phyloP scores from a whole-genome alignment of 345 rosid genomes.

The Xanthoceras sorbifolium region DNA sequence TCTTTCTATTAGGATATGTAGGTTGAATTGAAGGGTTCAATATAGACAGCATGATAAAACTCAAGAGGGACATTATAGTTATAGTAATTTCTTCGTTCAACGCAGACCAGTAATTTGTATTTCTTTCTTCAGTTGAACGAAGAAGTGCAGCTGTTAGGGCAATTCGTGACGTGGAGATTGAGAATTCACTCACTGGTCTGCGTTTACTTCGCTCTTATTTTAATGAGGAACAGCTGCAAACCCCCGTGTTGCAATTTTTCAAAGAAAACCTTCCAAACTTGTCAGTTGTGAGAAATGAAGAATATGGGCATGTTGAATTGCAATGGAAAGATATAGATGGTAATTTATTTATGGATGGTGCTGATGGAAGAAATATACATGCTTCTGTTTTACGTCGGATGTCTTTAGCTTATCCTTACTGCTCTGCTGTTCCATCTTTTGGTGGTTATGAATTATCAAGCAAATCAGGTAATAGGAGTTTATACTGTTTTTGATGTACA shows the following conservation, averaged over 20 bases:
- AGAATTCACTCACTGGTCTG: slow-evolving; percentile 53
- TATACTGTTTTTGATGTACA: not conserved
- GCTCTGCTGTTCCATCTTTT: slow-evolving; percentile 39
- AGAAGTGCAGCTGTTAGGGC: slow-evolving; percentile 71
- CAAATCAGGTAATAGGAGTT: slow-evolving; percentile 40
- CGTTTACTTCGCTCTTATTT: slow-evolving; percentile 65
- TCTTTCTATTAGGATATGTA: not conserved
- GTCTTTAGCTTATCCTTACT: slow-evolving; percentile 53
- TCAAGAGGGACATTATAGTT: not conserved
- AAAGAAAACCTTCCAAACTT: slow-evolving; percentile 62
- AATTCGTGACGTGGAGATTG: slow-evolving; percentile 73
- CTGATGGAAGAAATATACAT: slow-evolving; percentile 39
- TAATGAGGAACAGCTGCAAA: slow-evolving; percentile 51
- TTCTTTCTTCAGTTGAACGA: slow-evolving; percentile 53
- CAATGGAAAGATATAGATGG: slow-evolving; percentile 44
- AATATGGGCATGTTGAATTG: slow-evolving; percentile 56
- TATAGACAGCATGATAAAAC: not conserved
- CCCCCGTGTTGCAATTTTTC: slow-evolving; percentile 58
- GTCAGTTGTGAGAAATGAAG: slow-evolving; percentile 40
- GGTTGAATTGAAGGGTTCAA: not conserved
- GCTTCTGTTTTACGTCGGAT: slow-evolving; percentile 56
- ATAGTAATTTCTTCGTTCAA: too few species aligned
- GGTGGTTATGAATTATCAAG: slow-evolving; percentile 56
- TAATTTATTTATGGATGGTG: slow-evolving; percentile 29
- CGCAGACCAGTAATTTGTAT: not conserved